Conservation (phyloP, 768 basidiomycete genomes). For the Kwoniella sp. region DNA sequence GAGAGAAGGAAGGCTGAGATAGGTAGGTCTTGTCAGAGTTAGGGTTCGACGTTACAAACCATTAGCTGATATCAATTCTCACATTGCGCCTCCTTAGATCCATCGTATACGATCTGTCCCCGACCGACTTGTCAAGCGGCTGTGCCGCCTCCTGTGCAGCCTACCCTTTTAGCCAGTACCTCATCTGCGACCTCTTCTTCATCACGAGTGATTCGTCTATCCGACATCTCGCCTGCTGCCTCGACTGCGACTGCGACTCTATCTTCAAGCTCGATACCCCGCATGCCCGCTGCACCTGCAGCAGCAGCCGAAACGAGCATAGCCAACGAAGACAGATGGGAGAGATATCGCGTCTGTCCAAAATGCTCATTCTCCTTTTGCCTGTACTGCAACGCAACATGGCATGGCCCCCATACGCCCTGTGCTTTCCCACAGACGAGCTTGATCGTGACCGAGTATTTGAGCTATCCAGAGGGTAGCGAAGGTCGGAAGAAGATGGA, state of each 20-base stretch:
- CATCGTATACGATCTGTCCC: slow-evolving; percentile 78
- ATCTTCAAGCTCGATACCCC: background rate
- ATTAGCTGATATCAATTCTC: background rate
- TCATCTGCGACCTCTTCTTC: slow-evolving; percentile 26
- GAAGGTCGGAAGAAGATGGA: slow-evolving; percentile 64
- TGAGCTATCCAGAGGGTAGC: slow-evolving; percentile 64
- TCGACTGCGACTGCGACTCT: background rate
- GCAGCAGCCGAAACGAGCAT: slow-evolving; percentile 6
- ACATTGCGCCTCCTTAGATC: slow-evolving; percentile 63
- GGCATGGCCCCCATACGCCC: slow-evolving; percentile 78
- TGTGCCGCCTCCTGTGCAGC: slow-evolving; percentile 61
- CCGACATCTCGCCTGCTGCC: slow-evolving; percentile 26
- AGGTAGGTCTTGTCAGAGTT: slow-evolving; percentile 59
- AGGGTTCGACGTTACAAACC: background rate
- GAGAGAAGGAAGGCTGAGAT: slow-evolving; percentile 73
- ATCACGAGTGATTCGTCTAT: slow-evolving; percentile 34
- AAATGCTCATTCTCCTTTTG: slow-evolving; percentile 79
- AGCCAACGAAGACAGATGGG: slow-evolving; percentile 65
- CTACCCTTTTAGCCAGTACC: background rate
- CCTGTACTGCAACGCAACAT: slow-evolving; percentile 76
- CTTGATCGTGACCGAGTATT: slow-evolving; percentile 68
- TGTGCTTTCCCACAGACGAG: slow-evolving; percentile 74
- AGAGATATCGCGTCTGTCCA: slow-evolving; percentile 70
- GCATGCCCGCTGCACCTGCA: background rate
- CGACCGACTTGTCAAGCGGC: slow-evolving; percentile 78